Conservation (phyloP, 371 early-diverging fungal species). For the Zychaea mexicana region DNA sequence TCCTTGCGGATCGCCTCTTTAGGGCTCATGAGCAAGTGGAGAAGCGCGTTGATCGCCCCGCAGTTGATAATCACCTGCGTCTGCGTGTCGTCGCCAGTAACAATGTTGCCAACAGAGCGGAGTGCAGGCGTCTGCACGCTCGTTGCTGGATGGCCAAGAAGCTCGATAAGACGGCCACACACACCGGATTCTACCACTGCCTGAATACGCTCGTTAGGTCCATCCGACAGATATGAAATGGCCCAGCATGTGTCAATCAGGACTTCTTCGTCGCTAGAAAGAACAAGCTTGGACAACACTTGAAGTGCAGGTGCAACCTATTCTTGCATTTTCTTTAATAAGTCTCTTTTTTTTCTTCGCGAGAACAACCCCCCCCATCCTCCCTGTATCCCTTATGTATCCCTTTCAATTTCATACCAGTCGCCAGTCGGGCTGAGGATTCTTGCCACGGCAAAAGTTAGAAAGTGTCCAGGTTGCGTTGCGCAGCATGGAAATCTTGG, state of each 20-base stretch:
- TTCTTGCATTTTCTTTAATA: background rate
- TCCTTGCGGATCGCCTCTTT: conserved; percentile 98
- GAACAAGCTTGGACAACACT: conserved; percentile 87
- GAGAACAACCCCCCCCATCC: background rate
- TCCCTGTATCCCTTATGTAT: background rate
- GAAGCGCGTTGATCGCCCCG: conserved; percentile 85
- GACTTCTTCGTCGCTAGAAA: conserved; percentile 94
- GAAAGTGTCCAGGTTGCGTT: conserved; percentile 99
- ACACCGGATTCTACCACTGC: conserved; percentile 97
- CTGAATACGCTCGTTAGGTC: conserved; percentile 93
- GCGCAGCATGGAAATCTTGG: conserved; percentile 93
- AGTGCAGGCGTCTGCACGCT: conserved; percentile 98
- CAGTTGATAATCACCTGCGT: conserved; percentile 96
- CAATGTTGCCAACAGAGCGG: conserved; percentile 99
- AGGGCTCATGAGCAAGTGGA: conserved; percentile 78
- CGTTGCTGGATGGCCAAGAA: conserved; percentile 84
- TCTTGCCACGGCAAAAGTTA: conserved; percentile 99
- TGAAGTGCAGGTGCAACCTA: conserved; percentile 87
- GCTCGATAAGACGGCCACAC: conserved; percentile 90
- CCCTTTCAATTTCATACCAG: conserved; percentile 50
- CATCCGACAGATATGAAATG: conserved; percentile 98
- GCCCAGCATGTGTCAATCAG: conserved; percentile 99
- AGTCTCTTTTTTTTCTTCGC: background rate
- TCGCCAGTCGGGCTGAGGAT: conserved; percentile 93
- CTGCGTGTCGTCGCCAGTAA: conserved; percentile 98